A percentile compares a stretch with the other conserved stretches of the same genome.
Conservation (phyloP, 208 protist genomes). For the Angomonas deanei region DNA sequence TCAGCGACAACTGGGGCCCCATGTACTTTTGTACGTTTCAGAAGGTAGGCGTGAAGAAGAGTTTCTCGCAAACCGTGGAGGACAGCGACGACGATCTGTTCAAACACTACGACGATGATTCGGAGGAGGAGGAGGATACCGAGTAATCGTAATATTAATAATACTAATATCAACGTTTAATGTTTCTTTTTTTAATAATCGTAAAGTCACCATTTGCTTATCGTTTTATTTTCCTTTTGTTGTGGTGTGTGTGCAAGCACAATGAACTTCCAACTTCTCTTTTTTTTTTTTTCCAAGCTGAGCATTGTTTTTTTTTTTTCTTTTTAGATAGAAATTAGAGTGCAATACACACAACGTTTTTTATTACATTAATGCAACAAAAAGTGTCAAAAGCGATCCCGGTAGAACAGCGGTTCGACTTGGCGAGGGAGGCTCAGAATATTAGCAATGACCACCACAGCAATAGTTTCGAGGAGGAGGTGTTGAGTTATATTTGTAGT, state of each 20-base stretch:
- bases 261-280: background rate
- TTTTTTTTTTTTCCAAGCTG: background rate
- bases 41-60: conserved; percentile 32
- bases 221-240: background rate
- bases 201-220: background rate
- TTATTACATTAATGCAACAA: background rate
- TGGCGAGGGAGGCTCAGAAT: background rate
- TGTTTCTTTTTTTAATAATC: background rate
- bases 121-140: conserved; percentile 10
- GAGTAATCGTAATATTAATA: background rate
- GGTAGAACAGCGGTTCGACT: no score
- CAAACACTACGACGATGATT: conserved; percentile 14
- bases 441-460: background rate
- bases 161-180: background rate
- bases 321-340: background rate
- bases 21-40: conserved; percentile 70
- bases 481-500: background rate
- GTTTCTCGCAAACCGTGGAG: background rate
- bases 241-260: background rate
- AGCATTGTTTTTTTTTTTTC: no score
- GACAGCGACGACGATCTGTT: conserved; percentile 28
- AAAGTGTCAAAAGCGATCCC: background rate
- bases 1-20: conserved; percentile 48
- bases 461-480: background rate
- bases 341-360: background rate